Base-by-base conservation (phyloP, 495 filamentous ascomycete genomes). In the Geoglossum glabrum region DNA sequence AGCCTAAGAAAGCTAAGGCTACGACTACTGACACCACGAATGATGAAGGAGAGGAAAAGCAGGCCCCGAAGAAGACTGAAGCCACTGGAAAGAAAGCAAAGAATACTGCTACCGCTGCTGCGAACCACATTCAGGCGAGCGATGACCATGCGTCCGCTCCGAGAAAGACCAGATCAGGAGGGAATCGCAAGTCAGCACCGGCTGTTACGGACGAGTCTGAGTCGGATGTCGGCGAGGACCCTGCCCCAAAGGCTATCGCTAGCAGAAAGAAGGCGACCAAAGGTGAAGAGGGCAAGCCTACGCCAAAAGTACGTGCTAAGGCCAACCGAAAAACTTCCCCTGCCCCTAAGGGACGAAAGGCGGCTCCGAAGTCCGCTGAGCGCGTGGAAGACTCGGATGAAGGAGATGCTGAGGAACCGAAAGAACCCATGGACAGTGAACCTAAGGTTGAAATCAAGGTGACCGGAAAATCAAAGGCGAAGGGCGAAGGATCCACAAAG, bases 1-100 rank as follows among this genome's bases (percentile, higher is more conserved):
- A 13, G 28, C 46, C 60, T 13, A 69, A 71, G 60, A 65, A 67
- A 55, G 61, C 61, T 9, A 67, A 65, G 30, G 61, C 30, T 23
- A 60, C 58, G 11, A 54, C 59, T 45, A 63, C 64, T 49, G 61
- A 64, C 19, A 64, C 65, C 19, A 57, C 61, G 28, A 54, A 64
- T 23, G 64, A 66, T 49, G 61, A 65, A 17, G 62, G 67, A 10
- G 55, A 58, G 56, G 54, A 40, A 40, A 31, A 52, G 23, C 11
- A 27, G 5, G 28, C 49, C 11, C 10, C 28, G 11, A 52, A 28
- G 49, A 52, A 30, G 28, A 13, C 28, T 33, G 28, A 56, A 33
- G 25, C 54, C 26, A 13, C 28, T 28, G 54, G 11, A 38, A 45
- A 17, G 28, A 56, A 56, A 40, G 25, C 54, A 23, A 56, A 56